These are phyloP conservation scores for Syzygium aqueum DNA, from an alignment of 345 rosid species.

Conservation along the genomic window DNA sequence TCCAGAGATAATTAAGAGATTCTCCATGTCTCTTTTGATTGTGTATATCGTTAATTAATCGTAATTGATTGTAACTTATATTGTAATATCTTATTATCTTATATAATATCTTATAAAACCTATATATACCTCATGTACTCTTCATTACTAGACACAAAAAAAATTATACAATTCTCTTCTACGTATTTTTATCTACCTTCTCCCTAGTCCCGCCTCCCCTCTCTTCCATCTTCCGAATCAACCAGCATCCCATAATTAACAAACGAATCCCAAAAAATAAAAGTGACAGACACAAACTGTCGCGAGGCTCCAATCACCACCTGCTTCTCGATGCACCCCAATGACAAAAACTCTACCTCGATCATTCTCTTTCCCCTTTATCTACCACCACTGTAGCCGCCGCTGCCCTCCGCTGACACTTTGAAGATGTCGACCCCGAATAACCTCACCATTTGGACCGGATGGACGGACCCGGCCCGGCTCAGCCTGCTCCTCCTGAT, in stretches of 20 bases:
- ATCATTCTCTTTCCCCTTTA: not conserved
- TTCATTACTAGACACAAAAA: not conserved
- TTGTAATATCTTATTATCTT: not conserved
- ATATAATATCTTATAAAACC: not conserved
- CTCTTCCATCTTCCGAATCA: not conserved
- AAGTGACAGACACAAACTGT: not conserved
- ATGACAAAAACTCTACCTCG: not conserved
- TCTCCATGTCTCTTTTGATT: not conserved
- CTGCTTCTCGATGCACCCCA: not conserved
- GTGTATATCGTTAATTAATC: not conserved
- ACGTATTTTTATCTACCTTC: not conserved
- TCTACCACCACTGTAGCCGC: conserved; percentile 13
- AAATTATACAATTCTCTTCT: not conserved
- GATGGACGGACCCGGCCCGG: conserved; percentile 7
- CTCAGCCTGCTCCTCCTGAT: conserved; percentile 19
- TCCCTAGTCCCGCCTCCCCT: not conserved
- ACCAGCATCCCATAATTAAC: not conserved
- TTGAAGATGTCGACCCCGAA: conserved; percentile 48
- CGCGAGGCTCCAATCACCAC: not conserved
- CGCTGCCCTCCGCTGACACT: not conserved
- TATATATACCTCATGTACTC: not conserved
- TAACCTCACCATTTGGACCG: conserved; percentile 49
- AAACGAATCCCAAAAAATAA: not conserved
- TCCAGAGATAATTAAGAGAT: not conserved
- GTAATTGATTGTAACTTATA: not conserved